phyloP scores from a whole-genome alignment of 257 asterid genomes.

The Avicennia marina region DNA sequence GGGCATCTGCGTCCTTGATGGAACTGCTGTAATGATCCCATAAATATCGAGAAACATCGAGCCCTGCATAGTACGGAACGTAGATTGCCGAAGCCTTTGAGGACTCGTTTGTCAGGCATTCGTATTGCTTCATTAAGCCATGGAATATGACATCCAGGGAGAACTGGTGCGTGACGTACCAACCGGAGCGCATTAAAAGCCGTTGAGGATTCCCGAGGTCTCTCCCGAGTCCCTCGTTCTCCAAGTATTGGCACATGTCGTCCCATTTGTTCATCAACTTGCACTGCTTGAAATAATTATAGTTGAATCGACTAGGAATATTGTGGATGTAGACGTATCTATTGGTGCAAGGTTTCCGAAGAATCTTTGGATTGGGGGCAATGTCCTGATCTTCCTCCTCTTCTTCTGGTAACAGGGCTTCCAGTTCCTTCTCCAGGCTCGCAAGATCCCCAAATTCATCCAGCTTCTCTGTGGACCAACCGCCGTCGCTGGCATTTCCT shows the following conservation, averaged over 20 bases:
- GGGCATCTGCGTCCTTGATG: constrained; percentile 38
- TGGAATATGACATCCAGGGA: constrained; percentile 70
- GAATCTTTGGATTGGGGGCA: no score
- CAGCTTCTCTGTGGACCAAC: background rate
- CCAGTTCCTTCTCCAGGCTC: constrained; percentile 36
- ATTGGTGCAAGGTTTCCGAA: constrained; percentile 31
- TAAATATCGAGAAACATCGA: constrained; percentile 54
- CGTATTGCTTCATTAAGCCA: constrained; percentile 66
- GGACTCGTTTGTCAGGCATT: constrained; percentile 64
- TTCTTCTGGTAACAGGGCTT: constrained; percentile 21
- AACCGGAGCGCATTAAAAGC: constrained; percentile 42
- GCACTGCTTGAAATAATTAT: constrained; percentile 51
- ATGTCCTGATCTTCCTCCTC: no score
- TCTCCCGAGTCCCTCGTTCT: constrained; percentile 63
- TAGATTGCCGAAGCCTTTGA: constrained; percentile 55
- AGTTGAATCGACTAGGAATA: constrained; percentile 52
- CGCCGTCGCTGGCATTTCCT: no score
- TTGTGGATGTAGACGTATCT: constrained; percentile 59
- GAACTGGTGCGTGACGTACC: constrained; percentile 76
- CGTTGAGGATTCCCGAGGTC: constrained; percentile 51
- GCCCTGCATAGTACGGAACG: constrained; percentile 76
- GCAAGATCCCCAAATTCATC: no score
- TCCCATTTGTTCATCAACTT: constrained; percentile 52
- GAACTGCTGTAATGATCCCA: constrained; percentile 35
- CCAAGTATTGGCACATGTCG: constrained; percentile 62